Base-by-base conservation (phyloP, 78 protist species). In the Reticulomyxa filosa region DNA sequence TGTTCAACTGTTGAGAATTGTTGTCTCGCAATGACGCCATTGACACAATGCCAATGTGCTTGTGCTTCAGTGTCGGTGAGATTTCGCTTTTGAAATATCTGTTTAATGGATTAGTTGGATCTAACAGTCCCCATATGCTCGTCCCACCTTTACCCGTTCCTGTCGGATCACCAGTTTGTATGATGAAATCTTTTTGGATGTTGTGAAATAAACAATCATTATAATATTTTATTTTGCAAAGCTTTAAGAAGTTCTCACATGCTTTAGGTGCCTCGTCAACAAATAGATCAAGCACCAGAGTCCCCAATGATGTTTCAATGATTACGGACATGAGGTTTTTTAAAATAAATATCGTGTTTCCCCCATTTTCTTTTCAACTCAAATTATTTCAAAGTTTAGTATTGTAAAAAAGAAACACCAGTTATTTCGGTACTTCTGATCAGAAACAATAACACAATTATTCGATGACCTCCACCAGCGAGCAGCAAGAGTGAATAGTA, bases 211-310 rank as follows among this genome's bases (percentile, higher is more conserved):
- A 33, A 61, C 79, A 72, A 46, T 62, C 38, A 75, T 90, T 90
- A 82, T 88, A 93, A 73, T 90, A 93, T 67, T 89, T 87, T 53
- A 86, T 42, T 82, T 90, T 84, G 83, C 81, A 84, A 11, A 83
- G 88, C 69, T 88, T 90, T 64, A 90, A 65, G 50, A 93, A 93
- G 70, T 88, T 90, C 69, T 59, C 61, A 55, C 82, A 52, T 22
- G 76, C 66, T 11, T 53, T 38, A 2, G 98, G 98, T 34, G 80
- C 65, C 38, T 74, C 77, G 22, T 86, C 80, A n/a, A 23, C 22
- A 67, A 56, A 77, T 25, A 93, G 69, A 50, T 90, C 98, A 29
- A 93, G 75, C 4, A 85, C 87, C 17, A 93, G 23, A 77, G 83
- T 90, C 4, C 98, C 98, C 33, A 71, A 1, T 38, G 83, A 72